phyloP scores from a whole-genome alignment of 108 stramenopile genomes.

The Aurantiochytrium sp. region DNA sequence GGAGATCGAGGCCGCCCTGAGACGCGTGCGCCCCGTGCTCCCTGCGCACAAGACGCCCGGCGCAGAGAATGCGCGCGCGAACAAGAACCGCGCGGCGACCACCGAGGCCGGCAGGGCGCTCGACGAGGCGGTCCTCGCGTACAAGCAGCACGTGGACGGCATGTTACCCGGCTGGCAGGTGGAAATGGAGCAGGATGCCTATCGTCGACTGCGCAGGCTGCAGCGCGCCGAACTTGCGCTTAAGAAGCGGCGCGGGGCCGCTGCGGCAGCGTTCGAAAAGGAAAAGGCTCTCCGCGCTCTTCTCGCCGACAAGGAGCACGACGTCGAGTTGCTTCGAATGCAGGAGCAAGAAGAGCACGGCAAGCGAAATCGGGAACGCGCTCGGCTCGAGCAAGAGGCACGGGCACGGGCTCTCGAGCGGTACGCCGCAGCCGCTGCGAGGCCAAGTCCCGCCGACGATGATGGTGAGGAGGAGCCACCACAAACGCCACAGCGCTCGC shows the following conservation, averaged over 20 bases:
- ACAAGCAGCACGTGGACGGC: background rate
- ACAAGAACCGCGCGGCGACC: background rate
- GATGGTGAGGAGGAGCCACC: too few species aligned
- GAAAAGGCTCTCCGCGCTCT: background rate
- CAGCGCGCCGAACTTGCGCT: background rate
- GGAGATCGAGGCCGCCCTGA: background rate
- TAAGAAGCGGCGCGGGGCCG: background rate
- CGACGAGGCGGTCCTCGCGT: background rate
- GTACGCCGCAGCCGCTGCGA: background rate
- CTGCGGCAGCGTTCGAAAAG: background rate
- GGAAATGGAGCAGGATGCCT: background rate
- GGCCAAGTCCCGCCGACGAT: too few species aligned
- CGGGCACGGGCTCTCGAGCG: background rate
- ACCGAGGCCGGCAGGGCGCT: background rate
- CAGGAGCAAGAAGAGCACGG: background rate
- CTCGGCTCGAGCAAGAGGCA: background rate
- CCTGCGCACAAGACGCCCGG: too few species aligned
- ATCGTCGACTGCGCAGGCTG: background rate
- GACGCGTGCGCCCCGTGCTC: background rate
- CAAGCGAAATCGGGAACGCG: background rate
- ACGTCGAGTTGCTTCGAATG: background rate
- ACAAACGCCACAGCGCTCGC: too few species aligned
- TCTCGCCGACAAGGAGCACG: slow-evolving; percentile 4
- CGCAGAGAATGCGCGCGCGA: too few species aligned
- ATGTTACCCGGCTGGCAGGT: background rate